A percentile compares a stretch with the other conserved stretches of the same genome.
Evolutionary conservation across 2,329 filamentous ascomycete species (phyloP).

Genomic region (Trichoderma citrinoviride): DNA sequence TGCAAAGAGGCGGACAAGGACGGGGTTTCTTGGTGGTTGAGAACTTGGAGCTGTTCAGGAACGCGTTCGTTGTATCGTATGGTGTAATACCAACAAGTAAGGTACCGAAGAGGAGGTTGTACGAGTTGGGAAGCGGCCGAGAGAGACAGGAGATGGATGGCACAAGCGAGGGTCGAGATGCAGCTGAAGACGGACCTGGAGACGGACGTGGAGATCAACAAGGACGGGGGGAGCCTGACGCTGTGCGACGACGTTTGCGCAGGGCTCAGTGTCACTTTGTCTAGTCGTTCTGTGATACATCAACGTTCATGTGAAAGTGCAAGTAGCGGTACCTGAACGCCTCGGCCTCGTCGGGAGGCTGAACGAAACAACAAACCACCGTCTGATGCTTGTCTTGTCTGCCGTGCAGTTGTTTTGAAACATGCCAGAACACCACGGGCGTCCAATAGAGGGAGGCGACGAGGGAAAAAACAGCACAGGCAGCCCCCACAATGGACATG

Average conservation of each 20-base stretch:
- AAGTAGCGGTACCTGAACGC: too few species aligned
- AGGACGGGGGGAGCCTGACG: neutral
- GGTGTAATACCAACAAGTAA: too few species aligned
- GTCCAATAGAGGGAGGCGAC: neutral
- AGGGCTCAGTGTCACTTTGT: too few species aligned
- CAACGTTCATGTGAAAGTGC: too few species aligned
- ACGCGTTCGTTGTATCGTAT: too few species aligned
- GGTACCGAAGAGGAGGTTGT: neutral
- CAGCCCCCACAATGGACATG: too few species aligned
- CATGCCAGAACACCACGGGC: neutral
- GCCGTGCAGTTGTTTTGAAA: slow-evolving; percentile 7
- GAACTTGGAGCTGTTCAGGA: too few species aligned
- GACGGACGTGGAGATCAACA: neutral
- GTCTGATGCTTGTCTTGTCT: neutral
- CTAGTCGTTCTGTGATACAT: too few species aligned
- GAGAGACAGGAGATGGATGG: neutral
- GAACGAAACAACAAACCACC: neutral
- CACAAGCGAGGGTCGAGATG: neutral
- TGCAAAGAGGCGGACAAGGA: too few species aligned
- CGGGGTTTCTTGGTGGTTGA: too few species aligned
- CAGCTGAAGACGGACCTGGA: neutral
- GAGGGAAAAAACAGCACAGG: too few species aligned
- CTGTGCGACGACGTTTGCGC: too few species aligned
- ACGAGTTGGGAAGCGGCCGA: slow-evolving; percentile 15
- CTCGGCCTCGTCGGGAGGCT: slow-evolving; percentile 2